A percentile compares a stretch with the other conserved stretches of the same genome.
Evolutionary conservation across 768 basidiomycete species (phyloP).

Genomic region (Mycena latifolia): DNA sequence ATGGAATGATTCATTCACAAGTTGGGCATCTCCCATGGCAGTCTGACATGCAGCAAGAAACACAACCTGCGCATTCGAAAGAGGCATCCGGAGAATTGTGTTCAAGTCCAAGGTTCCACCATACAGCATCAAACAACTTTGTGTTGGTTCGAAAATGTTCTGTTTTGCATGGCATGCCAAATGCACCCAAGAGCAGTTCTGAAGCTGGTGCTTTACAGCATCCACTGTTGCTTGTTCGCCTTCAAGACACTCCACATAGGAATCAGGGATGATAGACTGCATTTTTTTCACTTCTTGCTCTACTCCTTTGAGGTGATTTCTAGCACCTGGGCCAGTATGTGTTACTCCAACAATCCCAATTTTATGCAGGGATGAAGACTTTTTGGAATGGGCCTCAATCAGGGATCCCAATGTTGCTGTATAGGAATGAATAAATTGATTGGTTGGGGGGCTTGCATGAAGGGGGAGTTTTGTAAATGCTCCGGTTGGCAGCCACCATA

Average conservation of each 20-base stretch:
- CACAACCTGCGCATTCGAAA: too few species aligned
- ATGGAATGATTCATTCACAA: too few species aligned
- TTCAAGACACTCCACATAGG: neutral
- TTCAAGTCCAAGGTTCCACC: neutral
- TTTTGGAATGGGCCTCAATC: neutral
- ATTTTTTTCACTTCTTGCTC: neutral
- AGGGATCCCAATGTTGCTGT: slow-evolving; percentile 11
- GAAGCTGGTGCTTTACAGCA: neutral
- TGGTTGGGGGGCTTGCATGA: neutral
- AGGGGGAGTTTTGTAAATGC: slow-evolving; percentile 5
- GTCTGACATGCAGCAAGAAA: too few species aligned
- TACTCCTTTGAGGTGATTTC: neutral
- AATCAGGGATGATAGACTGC: neutral
- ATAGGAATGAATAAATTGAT: slow-evolving; percentile 2
- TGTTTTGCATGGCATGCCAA: too few species aligned
- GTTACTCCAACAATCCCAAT: neutral
- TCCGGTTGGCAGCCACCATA: neutral
- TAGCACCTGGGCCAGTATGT: neutral
- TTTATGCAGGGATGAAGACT: neutral
- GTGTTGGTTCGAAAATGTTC: neutral
- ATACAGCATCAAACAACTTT: neutral
- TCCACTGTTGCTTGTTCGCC: neutral
- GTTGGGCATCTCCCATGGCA: too few species aligned
- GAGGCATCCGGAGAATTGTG: too few species aligned
- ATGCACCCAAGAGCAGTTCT: slow-evolving; percentile 3